Evolutionary conservation across 805 yeast genomes (phyloP).

Genomic region (Blastobotrys robertii): DNA sequence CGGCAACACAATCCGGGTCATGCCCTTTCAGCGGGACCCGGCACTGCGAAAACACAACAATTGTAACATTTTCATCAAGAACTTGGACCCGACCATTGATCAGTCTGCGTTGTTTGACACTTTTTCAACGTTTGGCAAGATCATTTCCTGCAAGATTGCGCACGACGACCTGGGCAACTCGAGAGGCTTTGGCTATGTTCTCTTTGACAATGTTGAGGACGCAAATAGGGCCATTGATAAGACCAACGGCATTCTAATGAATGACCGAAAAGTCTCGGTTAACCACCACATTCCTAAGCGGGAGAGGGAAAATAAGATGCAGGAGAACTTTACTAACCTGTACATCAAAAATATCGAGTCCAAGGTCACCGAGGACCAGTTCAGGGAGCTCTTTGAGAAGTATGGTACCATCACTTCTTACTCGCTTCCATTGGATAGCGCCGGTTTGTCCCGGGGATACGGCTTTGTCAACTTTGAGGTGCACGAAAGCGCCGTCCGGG

Average conservation of each 20-base stretch:
- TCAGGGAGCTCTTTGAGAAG: slow-evolving; percentile 35
- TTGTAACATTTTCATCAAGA: slow-evolving; percentile 49
- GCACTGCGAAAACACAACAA: slow-evolving; percentile 71
- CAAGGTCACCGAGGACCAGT: slow-evolving; percentile 28
- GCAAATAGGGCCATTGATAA: slow-evolving; percentile 53
- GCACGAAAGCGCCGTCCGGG: slow-evolving; percentile 34
- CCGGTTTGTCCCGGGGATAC: slow-evolving; percentile 38
- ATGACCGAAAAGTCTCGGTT: slow-evolving; percentile 32
- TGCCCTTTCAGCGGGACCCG: slow-evolving; percentile 93
- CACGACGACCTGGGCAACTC: slow-evolving; percentile 37
- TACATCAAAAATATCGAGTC: slow-evolving; percentile 45
- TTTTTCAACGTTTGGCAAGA: slow-evolving; percentile 41
- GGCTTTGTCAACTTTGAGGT: slow-evolving; percentile 43
- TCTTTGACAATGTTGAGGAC: slow-evolving; percentile 45
- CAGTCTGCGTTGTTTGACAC: slow-evolving; percentile 44
- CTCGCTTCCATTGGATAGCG: slow-evolving; percentile 40
- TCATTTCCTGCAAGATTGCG: slow-evolving; percentile 41
- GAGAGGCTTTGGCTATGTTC: slow-evolving; percentile 58
- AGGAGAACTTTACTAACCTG: slow-evolving; percentile 42
- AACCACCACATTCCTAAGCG: slow-evolving; percentile 57
- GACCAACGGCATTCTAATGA: slow-evolving; percentile 39
- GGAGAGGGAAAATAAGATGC: slow-evolving; percentile 44
- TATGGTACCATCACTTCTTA: slow-evolving; percentile 42
- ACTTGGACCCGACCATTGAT: slow-evolving; percentile 45
- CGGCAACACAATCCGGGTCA: slow-evolving; percentile 81